Evolutionary conservation across 108 stramenopile genomes (phyloP), one percentile per base, ranked within the genome.

Genomic region (Cyclotella distinguenda): DNA sequence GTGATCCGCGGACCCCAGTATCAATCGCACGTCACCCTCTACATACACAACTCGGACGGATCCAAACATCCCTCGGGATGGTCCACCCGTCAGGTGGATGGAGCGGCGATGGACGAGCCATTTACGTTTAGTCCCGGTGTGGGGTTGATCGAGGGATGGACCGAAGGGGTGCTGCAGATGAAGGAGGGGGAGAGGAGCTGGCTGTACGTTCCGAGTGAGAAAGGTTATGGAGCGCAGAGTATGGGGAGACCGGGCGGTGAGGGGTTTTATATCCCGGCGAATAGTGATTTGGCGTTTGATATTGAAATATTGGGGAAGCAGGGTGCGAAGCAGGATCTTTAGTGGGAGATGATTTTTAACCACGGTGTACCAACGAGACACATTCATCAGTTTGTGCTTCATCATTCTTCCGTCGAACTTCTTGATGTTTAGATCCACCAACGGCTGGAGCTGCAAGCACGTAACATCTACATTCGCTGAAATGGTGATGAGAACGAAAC

Each of bases 81-180:
- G 85, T 83, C 82, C 11, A 86, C 85, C 12, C 80, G 85, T 19
- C 16, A 64, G 44, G 55, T 56, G 8, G 80, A 86, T 30, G 85
- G 85, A 28, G 85, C 85, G 0, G 27, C 50, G 5, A 0, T 2
- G 7, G 85, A 86, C 62, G 13, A 42, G 34, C 85, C 85, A 10
- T 86, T 86, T 57, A 50, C 43, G 10, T 86, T 86, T 50, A 78
- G 79, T 60, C 85, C 85, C 27, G 85, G 85, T n/a, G 74, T 81
- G 3, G 66, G 66, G 15, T 52, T 86, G 4, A 86, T 86, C 35
- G 54, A 75, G 40, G 85, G 85, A 5, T 86, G 85, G 85, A 79
- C 85, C 1, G 77, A 81, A 58, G 85, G 85, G 21, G 85, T 86
- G 16, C 36, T 86, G 43, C 35, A 82, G 43, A 82, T 86, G 85